Evolutionary conservation across 2,329 filamentous ascomycete genomes (phyloP).

Genomic region (Trichoderma semiorbis): DNA sequence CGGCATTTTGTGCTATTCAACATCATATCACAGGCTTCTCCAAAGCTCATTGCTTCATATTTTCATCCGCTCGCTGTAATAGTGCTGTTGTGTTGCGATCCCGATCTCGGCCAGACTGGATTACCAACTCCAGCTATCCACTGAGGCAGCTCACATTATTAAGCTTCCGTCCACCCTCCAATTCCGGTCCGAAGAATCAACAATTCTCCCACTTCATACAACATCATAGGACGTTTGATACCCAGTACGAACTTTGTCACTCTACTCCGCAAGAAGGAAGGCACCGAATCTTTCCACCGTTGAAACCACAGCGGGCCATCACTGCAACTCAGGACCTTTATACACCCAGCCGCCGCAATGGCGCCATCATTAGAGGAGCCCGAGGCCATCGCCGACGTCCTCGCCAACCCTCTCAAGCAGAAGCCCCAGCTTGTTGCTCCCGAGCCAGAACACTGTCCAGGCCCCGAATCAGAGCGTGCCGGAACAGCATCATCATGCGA

Average conservation of each 20-base stretch:
- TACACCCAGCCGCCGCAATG: constrained; percentile 48
- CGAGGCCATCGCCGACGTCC: constrained; percentile 62
- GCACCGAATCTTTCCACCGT: not conserved
- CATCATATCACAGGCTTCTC: not conserved
- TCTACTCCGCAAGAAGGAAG: not conserved
- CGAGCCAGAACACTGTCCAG: constrained; percentile 94
- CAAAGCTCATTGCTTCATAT: not conserved
- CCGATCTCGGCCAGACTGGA: constrained; percentile 9
- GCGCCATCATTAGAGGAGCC: constrained; percentile 76
- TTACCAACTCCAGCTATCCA: not conserved
- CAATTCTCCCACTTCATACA: not conserved
- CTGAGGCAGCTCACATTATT: constrained; percentile 19
- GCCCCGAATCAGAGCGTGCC: constrained; percentile 72
- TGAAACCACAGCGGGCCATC: not conserved
- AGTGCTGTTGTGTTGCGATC: not conserved
- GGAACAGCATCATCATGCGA: constrained; percentile 79
- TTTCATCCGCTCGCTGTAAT: not conserved
- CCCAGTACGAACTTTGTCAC: not conserved
- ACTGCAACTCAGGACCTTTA: not conserved
- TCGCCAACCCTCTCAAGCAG: constrained; percentile 71
- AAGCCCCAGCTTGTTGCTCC: constrained; percentile 86
- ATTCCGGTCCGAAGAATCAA: not conserved
- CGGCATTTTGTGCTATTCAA: not conserved
- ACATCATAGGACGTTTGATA: not conserved
- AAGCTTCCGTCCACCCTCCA: constrained; percentile 19